A percentile compares a stretch with the other conserved stretches of the same genome.
phyloP scores from a whole-genome alignment of 306 rosid species.

The Cicer pinnatifidum region DNA sequence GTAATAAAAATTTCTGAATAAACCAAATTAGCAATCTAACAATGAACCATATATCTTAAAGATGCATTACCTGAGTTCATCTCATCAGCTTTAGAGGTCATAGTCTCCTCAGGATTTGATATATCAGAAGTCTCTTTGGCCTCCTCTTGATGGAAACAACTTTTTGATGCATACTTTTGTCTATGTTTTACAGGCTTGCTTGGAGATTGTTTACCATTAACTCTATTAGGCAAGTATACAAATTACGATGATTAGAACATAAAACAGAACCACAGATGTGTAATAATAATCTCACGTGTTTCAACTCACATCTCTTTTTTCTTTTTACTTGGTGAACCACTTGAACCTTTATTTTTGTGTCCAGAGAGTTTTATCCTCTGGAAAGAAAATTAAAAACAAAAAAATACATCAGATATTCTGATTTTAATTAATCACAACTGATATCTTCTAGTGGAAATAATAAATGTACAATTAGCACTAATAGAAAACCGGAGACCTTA shows the following conservation, averaged over 20 bases:
- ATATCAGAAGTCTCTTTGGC: constrained; percentile 67
- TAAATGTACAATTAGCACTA: constrained; percentile 20
- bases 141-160: constrained; percentile 54
- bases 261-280: constrained; percentile 33
- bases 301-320: constrained; percentile 65
- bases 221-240: constrained; percentile 52
- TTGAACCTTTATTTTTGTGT: constrained; percentile 50
- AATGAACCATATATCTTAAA: constrained; percentile 29
- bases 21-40: constrained; percentile 26
- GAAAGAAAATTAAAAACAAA: constrained; percentile 38
- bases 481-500: constrained; percentile 53
- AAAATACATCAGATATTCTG: constrained; percentile 51
- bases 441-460: constrained; percentile 39
- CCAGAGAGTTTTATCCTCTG: constrained; percentile 74
- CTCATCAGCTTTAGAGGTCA: constrained; percentile 56
- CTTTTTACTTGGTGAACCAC: constrained; percentile 54
- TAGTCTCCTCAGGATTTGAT: constrained; percentile 56
- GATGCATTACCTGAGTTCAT: constrained; percentile 64
- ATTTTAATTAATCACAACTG: constrained; percentile 36
- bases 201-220: constrained; percentile 65
- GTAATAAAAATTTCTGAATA: constrained; percentile 21
- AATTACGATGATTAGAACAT: constrained; percentile 37
- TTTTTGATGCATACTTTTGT: constrained; percentile 51
- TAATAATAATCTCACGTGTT: constrained; percentile 14
- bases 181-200: constrained; percentile 54